A percentile compares a stretch with the other conserved stretches of the same genome.
phyloP scores from a whole-genome alignment of 1,284 basidiomycete species.

The Ustilago bromivora region DNA sequence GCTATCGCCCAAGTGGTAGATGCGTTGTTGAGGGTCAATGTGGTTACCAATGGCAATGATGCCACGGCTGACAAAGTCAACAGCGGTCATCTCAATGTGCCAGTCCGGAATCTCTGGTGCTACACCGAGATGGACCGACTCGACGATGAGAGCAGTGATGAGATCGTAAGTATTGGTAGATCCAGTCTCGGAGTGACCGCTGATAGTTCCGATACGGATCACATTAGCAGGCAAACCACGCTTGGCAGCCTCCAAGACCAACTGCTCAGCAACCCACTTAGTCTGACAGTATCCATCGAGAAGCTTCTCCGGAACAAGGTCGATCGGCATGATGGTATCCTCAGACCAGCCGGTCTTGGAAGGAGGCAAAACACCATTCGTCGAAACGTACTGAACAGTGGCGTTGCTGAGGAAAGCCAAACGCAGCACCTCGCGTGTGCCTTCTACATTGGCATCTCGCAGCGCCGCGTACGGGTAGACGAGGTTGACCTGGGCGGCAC shows the following conservation, averaged over 20 bases:
- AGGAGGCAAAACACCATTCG: slow-evolving; percentile 68
- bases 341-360: slow-evolving; percentile 65
- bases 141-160: slow-evolving; percentile 67
- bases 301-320: slow-evolving; percentile 66
- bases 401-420: slow-evolving; percentile 67
- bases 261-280: slow-evolving; percentile 70
- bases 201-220: slow-evolving; percentile 68
- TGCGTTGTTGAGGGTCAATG: slow-evolving; percentile 53
- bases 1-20: slow-evolving; percentile 67
- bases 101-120: slow-evolving; percentile 64
- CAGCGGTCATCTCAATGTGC: slow-evolving; percentile 68
- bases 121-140: slow-evolving; percentile 65
- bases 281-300: slow-evolving; percentile 70
- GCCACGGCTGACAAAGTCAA: slow-evolving; percentile 64
- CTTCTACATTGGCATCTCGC: slow-evolving; percentile 67
- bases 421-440: slow-evolving; percentile 70
- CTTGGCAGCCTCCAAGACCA: slow-evolving; percentile 61
- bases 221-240: slow-evolving; percentile 68
- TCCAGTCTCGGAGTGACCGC: slow-evolving; percentile 65
- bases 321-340: slow-evolving; percentile 56
- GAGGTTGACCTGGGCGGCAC: slow-evolving; percentile 69
- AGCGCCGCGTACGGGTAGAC: slow-evolving; percentile 69
- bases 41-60: slow-evolving; percentile 62
- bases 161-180: slow-evolving; percentile 68
- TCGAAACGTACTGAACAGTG: slow-evolving; percentile 69